Percentiles rank a stretch among this genome's conserved stretches.
phyloP scores from a whole-genome alignment of 139 green algal species.

The Trebouxia sp. region DNA sequence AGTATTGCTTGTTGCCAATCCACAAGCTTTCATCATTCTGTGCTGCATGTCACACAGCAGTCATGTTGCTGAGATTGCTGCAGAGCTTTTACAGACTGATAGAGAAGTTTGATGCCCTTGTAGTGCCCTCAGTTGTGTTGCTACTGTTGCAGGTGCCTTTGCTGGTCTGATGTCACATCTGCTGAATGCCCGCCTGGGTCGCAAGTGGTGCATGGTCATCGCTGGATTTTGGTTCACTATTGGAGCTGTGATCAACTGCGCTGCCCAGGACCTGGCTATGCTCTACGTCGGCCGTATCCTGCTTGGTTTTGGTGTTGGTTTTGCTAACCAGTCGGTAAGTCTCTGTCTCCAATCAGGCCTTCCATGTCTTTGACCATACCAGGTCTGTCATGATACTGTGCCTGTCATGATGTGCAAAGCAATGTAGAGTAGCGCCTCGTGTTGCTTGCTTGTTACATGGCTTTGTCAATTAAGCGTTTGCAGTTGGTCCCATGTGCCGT shows the following conservation, averaged over 20 bases:
- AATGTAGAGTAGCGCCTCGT: no score
- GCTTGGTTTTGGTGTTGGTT: conserved; percentile 66
- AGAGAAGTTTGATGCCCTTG: neutral
- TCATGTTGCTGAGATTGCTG: neutral
- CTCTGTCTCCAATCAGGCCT: no score
- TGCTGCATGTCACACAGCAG: neutral
- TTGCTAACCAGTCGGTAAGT: conserved; percentile 50
- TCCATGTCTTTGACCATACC: no score
- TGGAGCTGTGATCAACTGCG: neutral
- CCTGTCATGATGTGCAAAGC: no score
- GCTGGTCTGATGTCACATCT: neutral
- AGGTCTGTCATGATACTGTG: no score
- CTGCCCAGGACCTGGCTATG: conserved; percentile 49
- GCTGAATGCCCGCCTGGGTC: conserved; percentile 1
- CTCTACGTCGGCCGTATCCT: conserved; percentile 63
- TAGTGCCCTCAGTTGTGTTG: no score
- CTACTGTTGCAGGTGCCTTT: neutral
- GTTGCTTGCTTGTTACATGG: no score
- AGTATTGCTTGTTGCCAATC: neutral
- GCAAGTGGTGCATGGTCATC: conserved; percentile 29
- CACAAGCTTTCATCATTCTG: neutral
- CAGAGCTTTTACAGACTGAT: no score
- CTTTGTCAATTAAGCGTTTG: no score
- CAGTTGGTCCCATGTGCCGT: neutral
- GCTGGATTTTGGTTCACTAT: conserved; percentile 9